Evolutionary conservation across 345 rosid genomes (phyloP), one percentile per base, ranked within the genome.

Genomic region (Turritis glabra): DNA sequence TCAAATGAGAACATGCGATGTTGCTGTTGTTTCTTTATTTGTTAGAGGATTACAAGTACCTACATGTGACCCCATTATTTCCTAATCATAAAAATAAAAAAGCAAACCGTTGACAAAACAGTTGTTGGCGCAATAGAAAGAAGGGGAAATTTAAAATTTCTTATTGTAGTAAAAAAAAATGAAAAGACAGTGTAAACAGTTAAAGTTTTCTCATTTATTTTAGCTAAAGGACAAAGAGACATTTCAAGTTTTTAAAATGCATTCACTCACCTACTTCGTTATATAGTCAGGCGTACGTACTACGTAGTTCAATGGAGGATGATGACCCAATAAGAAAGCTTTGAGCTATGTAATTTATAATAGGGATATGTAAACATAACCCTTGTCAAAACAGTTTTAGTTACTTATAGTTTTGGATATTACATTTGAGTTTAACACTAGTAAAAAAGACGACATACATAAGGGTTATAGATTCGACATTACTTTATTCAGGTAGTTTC

Each of bases 41-140:
- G 65, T 59, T 73, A 64, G 32, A 63, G 38, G 62, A 41, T 33
- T 67, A 50, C 64, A 30, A 68, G 69, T 62, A 69, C 67, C 21
- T 41, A 52, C 80, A 76, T 76, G 75, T 76, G 75, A 76, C 66
- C 71, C 80, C 80, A 76, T 76, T 76, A 69, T 76, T 69, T 69
- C 7, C 71, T 69, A 76, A 76, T 76, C 75, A 76, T 76, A 9
- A 33, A 52, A 72, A 17, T 10, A 32, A 18, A 75, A 75, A 69
- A 69, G 65, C 59, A 62, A 69, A 69, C 71, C 75, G 80, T 76
- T 76, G 80, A 76, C 80, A 76, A 51, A 68, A 69, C 64, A 52
- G 37, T 51, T 40, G 32, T 19, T 50, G 19, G 19, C 43, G n/a
- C 60, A 50, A 7, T 67, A 33, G 17, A 65, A 54, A 73, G 18